Conservation (phyloP, 805 yeast species). For the Metschnikowia lunata region DNA sequence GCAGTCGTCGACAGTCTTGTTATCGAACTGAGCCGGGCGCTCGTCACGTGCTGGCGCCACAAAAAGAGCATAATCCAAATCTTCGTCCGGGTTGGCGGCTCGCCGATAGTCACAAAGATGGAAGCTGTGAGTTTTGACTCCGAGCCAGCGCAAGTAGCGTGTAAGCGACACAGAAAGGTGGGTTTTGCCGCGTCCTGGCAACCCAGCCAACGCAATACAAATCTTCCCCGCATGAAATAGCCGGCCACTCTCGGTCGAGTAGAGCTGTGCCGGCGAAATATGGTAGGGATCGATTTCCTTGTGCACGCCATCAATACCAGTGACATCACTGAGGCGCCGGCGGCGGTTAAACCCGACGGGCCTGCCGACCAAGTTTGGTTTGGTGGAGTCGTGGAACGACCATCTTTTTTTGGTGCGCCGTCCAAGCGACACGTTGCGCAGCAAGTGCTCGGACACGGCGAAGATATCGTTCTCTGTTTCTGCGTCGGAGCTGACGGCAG, state of each 20-base stretch:
- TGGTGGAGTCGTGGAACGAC: conserved; percentile 37
- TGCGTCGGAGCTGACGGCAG: conserved; percentile 29
- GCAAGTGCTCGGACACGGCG: conserved; percentile 33
- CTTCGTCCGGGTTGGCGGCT: conserved; percentile 39
- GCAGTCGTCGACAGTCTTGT: conserved; percentile 57
- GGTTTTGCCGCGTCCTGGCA: conserved; percentile 96
- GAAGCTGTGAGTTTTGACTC: conserved; percentile 72
- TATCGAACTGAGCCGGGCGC: conserved; percentile 40
- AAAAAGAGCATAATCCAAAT: conserved; percentile 64
- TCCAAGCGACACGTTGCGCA: conserved; percentile 25
- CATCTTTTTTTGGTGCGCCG: conserved; percentile 39
- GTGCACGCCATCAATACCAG: conserved; percentile 59
- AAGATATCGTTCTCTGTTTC: conserved; percentile 31
- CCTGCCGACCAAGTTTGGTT: conserved; percentile 35
- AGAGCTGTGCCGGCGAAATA: conserved; percentile 87
- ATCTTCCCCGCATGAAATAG: conserved; percentile 94
- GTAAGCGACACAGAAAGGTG: conserved; percentile 87
- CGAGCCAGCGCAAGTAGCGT: conserved; percentile 91
- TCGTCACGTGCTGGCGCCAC: conserved; percentile 41
- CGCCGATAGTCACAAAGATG: conserved; percentile 92
- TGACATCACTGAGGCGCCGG: conserved; percentile 38
- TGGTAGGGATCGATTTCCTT: conserved; percentile 54
- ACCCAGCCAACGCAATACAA: conserved; percentile 81
- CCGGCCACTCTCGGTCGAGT: conserved; percentile 88
- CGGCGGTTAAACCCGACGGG: conserved; percentile 25